Evolutionary conservation across 768 basidiomycete genomes (phyloP), one percentile per base, ranked within the genome.

Genomic region (Auriscalpium microsporum): DNA sequence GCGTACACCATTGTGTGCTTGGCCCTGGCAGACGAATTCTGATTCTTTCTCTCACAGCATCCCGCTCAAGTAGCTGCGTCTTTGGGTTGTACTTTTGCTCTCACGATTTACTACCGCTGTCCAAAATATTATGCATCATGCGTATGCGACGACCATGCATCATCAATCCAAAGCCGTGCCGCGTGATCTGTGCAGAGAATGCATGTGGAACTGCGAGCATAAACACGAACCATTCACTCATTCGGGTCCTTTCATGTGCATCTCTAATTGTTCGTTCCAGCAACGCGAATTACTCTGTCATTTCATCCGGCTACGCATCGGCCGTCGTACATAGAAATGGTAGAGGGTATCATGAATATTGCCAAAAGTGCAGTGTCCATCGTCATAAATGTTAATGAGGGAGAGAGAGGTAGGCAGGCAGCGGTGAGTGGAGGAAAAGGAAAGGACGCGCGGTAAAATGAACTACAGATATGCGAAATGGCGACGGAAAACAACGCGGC

Each of bases 51-150:
- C 48, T 17, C 17, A 19, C 66, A 85, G 83, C 76, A 94, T 97
- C 70, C 94, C 94, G 71, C 93, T 96, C 82, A 96, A 95, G 83
- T 96, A 92, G 82, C 73, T 59, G 64, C 54, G 54, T 42, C 53
- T 53, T 56, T 64, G 58, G 64, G 55, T 55, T 53, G 56, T 52
- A 67, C 63, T 68, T 65, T 66, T 62, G 61, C 60, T 59, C 55
- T 56, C 59, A 53, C 59, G 62, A 58, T 54, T 58, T 42, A 59
- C 60, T 52, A 40, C 50, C 58, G 48, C 62, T 38, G 49, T 44
- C 62, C 63, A 68, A 75, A 76, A 72, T 69, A 62, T 50, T 64
- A 73, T 75, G 74, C 69, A 59, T 55, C 56, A 71, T 70, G 72
- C 71, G 57, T 64, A 58, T 58, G 57, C 23, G 45, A 16, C 37